These are phyloP conservation scores for Wickerhamomyces ciferrii DNA, from an alignment of 805 yeast species.

Conservation along the genomic window DNA sequence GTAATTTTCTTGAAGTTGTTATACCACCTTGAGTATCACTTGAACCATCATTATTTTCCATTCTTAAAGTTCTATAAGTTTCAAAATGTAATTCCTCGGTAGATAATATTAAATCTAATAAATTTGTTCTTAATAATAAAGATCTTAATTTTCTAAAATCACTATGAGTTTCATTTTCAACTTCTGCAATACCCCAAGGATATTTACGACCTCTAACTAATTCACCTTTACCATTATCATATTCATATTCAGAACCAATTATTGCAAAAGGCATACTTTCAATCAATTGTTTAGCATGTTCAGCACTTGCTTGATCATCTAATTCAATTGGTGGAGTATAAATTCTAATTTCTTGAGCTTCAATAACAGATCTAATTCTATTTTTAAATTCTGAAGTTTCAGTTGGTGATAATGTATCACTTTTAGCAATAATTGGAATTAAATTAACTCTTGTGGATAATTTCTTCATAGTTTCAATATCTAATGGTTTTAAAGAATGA, in stretches of 20 bases:
- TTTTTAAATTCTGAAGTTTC: constrained; percentile 68
- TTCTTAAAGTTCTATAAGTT: constrained; percentile 66
- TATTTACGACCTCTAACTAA: constrained; percentile 75
- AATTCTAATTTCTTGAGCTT: constrained; percentile 76
- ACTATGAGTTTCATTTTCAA: constrained; percentile 80
- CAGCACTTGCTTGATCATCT: constrained; percentile 71
- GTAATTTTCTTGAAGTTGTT: constrained; percentile 46
- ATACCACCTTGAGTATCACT: constrained; percentile 27
- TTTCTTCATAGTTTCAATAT: constrained; percentile 83
- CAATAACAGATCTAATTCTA: constrained; percentile 77
- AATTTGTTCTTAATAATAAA: constrained; percentile 72
- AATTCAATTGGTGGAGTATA: constrained; percentile 80
- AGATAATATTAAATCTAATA: constrained; percentile 74
- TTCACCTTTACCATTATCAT: constrained; percentile 57
- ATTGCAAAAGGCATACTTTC: constrained; percentile 87
- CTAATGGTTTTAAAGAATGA: constrained; percentile 81
- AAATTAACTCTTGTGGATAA: constrained; percentile 76
- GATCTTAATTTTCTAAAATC: constrained; percentile 81
- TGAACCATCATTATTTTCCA: constrained; percentile 40
- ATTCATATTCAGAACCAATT: constrained; percentile 70
- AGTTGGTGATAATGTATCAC: constrained; percentile 74
- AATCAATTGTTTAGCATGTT: constrained; percentile 74
- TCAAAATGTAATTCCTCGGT: constrained; percentile 83
- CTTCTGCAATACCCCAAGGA: constrained; percentile 89
- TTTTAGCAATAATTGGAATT: constrained; percentile 84